A percentile compares a stretch with the other conserved stretches of the same genome.
Evolutionary conservation across 352 stramenopile species (phyloP).

Genomic region (Globisporangium acanthophoron): DNA sequence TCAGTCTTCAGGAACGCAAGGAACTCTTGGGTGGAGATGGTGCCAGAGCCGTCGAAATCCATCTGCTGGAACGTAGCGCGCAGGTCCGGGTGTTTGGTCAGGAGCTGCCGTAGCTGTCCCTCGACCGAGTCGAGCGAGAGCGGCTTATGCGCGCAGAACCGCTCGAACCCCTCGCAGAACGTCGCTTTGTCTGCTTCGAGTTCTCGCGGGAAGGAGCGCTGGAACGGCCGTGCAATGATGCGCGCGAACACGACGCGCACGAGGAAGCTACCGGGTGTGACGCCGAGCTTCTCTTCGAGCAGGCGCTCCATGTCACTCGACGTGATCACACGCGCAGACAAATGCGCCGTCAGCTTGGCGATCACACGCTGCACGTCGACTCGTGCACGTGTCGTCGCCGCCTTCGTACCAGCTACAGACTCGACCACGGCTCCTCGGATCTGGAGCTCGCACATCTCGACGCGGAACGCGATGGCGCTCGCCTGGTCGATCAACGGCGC

Average conservation of each 20-base stretch:
- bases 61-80: constrained; percentile 22
- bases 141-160: constrained; percentile 22
- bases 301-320: constrained; percentile 21
- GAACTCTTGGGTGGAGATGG: constrained; percentile 25
- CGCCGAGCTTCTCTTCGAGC: constrained; percentile 29
- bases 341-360: constrained; percentile 11
- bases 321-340: constrained; percentile 12
- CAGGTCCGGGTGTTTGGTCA: constrained; percentile 21
- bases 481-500: constrained; percentile 17
- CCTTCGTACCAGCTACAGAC: constrained; percentile 11
- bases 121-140: constrained; percentile 36
- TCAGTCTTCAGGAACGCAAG: constrained; percentile 26
- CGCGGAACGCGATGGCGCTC: constrained; percentile 23
- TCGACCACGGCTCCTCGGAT: constrained; percentile 25
- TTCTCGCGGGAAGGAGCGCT: constrained; percentile 12
- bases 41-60: constrained; percentile 28
- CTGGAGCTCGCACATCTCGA: constrained; percentile 48
- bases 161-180: constrained; percentile 26
- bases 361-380: constrained; percentile 27
- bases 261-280: constrained; percentile 21
- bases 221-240: constrained; percentile 16
- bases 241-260: constrained; percentile 27
- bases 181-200: background rate
- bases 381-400: constrained; percentile 8
- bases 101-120: constrained; percentile 30